A percentile compares a stretch with the other conserved stretches of the same genome.
These are phyloP conservation scores for Auricularia sp. DNA, from an alignment of 768 basidiomycete genomes.

Conservation along the genomic window DNA sequence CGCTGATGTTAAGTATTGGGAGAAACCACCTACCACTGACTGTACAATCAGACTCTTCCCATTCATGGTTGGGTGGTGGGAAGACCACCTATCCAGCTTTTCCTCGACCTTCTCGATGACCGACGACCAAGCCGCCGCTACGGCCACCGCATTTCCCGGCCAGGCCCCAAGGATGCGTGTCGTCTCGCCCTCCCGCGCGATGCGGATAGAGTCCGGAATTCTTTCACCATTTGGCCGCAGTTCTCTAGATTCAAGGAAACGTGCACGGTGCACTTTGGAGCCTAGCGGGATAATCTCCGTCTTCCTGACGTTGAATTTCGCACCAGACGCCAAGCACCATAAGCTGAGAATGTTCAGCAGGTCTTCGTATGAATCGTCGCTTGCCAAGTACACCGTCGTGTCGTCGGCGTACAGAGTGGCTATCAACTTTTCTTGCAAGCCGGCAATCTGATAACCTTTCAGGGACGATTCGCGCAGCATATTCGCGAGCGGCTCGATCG, in stretches of 20 bases:
- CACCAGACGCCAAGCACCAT: conserved; percentile 33
- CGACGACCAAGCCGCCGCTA: no score
- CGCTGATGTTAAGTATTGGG: no score
- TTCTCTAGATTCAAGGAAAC: conserved; percentile 10
- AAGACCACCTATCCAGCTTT: no score
- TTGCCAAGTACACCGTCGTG: conserved; percentile 27
- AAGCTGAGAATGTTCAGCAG: conserved; percentile 20
- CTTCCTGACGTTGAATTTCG: conserved; percentile 33
- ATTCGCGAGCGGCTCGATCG: conserved; percentile 30
- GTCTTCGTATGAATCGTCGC: conserved; percentile 17
- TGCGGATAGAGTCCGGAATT: conserved; percentile 17
- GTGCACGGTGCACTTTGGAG: background rate
- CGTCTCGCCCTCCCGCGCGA: conserved; percentile 21
- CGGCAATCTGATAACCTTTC: conserved; percentile 13
- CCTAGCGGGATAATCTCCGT: conserved; percentile 31
- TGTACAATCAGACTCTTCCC: no score
- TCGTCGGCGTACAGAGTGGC: conserved; percentile 33
- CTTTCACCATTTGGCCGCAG: background rate
- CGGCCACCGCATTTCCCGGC: conserved; percentile 19
- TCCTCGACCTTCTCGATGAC: no score
- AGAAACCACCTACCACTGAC: no score
- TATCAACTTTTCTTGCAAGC: conserved; percentile 13
- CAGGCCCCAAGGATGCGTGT: conserved; percentile 26
- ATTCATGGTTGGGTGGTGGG: no score
- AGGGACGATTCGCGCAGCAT: conserved; percentile 20